Base-by-base conservation (phyloP, 108 stramenopile species). In the Skeletonema menzelii region DNA sequence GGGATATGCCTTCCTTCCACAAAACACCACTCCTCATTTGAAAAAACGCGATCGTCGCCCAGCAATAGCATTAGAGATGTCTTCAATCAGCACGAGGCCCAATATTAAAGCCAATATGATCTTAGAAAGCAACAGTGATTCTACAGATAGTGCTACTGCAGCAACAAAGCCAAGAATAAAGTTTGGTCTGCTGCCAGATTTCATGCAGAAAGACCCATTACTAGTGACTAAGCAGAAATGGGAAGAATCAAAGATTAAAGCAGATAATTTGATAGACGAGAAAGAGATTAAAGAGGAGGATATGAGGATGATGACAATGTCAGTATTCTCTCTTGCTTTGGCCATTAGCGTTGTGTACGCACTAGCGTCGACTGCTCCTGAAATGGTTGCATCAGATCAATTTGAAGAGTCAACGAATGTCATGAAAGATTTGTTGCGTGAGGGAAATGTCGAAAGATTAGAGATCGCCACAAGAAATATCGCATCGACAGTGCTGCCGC, bases 241-340 rank as follows among this genome's bases (percentile, higher is more conserved):
- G 49, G 24, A 27, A 37, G 44, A 67, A 38, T 61, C 59, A 26
- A 56, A 56, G 35, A 59, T 14, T 6, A 4, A 35, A 59, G 19
- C 40, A 27, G 61, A 60, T 7, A 55, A 66, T 14, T 46, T 37
- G 27, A 56, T 59, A 34, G 58, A 63, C 2, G 22, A 46, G 60
- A 40, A 63, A 44, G 8, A 56, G 46, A n/a, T 65, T 4, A 59
- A 59, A 26, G 30, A 58, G 8, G 35, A 63, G 13, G 20, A 59
- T 17, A 58, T 69, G 60, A 75, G 83, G 69, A 86, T 86, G 82
- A 69, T 71, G 55, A 62, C 74, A 68, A 83, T 86, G 85, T 76
- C 82, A 14, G 78, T 79, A 7, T 17, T 73, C 5, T 80, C 77
- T 17, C 3, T 83, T 0, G 73, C 63, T 0, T 34, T 86, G 5